These are phyloP conservation scores for Adenanthera pavonina DNA, from an alignment of 306 rosid genomes.

Conservation along the genomic window DNA sequence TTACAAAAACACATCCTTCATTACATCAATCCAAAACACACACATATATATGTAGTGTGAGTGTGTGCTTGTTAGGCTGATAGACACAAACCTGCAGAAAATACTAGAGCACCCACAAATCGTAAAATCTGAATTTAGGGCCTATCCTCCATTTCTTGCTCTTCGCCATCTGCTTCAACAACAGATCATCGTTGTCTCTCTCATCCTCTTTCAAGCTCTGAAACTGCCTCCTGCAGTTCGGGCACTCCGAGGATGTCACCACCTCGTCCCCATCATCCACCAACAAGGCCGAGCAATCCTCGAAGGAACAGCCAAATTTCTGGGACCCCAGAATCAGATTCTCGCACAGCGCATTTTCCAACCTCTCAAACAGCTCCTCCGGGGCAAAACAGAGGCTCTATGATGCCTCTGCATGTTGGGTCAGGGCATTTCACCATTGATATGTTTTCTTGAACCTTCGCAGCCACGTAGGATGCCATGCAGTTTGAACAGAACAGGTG, in stretches of 20 bases:
- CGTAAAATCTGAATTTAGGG: slow-evolving; percentile 52
- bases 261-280: slow-evolving; percentile 47
- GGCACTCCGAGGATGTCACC: slow-evolving; percentile 59
- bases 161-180: slow-evolving; percentile 57
- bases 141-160: slow-evolving; percentile 59
- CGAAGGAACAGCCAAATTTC: slow-evolving; percentile 59
- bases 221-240: slow-evolving; percentile 55
- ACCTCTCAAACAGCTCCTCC: slow-evolving; percentile 54
- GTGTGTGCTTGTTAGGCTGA: too few relatives aligned
- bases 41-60: too few relatives aligned
- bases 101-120: slow-evolving; percentile 52
- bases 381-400: slow-evolving; percentile 61
- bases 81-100: slow-evolving; percentile 54
- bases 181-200: slow-evolving; percentile 50
- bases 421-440: slow-evolving; percentile 61
- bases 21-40: too few relatives aligned
- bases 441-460: slow-evolving; percentile 55
- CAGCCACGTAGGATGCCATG: slow-evolving; percentile 47
- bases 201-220: slow-evolving; percentile 31
- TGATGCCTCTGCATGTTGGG: slow-evolving; percentile 47
- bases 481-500: slow-evolving; percentile 62
- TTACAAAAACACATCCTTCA: too few relatives aligned
- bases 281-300: slow-evolving; percentile 60
- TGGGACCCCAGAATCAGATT: slow-evolving; percentile 42
- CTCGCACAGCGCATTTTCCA: slow-evolving; percentile 63